Base-by-base conservation (phyloP, 2,329 filamentous ascomycete genomes). In the Harringtonia aguacate region DNA sequence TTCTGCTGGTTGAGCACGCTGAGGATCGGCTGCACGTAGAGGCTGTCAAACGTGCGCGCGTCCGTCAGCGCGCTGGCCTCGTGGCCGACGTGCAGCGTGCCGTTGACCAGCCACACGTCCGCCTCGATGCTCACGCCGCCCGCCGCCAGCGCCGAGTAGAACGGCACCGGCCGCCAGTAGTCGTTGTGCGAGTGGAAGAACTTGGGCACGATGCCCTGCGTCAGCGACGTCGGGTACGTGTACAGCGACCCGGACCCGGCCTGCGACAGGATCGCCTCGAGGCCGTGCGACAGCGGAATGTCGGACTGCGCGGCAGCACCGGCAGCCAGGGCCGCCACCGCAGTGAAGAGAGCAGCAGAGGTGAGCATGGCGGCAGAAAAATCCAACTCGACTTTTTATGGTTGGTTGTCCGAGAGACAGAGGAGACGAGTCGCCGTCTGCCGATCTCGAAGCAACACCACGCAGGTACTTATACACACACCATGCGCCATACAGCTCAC, bases 161-260 rank as follows among this genome's bases (percentile, higher is more conserved):
- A 65, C 0, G 81, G 80, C 0, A 73, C 65, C 17, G 66, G 65
- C 39, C 78, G 72, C 76, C 77, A 81, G 58, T 85, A 86, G 57
- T 86, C 81, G 52, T 85, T 84, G 56, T 85, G 80, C 2, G 74
- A 79, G 56, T 83, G 79, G 49, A 77, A 81, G 2, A 66, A 63
- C 27, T 79, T 68, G 2, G 78, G 75, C 3, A 64, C 55, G 17
- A 77, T 62, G 41, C 72, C 69, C 17, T 67, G 64, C 8, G 72
- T 71, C 50, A 77, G 72, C 46, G 72, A 66, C 2, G 70, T 67
- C 2, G 72, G 68, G 44, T 71, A 70, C 56, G 61, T 63, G 4
- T 61, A 57, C n/a, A 72, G 53, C 4, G 59, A 62, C 48, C 66
- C 58, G 40, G 58, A 52, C 33, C 50, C 55, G 10, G 58, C 61